phyloP scores from a whole-genome alignment of 2,329 filamentous ascomycete species.

The Arthrocladium fulminans region DNA sequence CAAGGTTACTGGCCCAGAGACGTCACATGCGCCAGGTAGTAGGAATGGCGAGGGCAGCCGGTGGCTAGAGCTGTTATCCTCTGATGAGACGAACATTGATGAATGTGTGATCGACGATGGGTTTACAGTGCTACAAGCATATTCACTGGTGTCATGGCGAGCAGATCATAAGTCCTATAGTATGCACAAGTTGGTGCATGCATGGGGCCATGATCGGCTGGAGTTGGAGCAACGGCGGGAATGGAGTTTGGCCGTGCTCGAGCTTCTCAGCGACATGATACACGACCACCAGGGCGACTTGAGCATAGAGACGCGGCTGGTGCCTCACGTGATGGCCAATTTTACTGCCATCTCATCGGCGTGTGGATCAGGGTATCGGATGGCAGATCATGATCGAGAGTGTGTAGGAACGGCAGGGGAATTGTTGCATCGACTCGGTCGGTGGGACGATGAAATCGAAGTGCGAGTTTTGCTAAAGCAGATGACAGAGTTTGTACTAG shows the following conservation, averaged over 20 bases:
- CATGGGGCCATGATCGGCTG: constrained; percentile 7
- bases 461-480: constrained; percentile 5
- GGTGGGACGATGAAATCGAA: not conserved
- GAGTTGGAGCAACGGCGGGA: not conserved
- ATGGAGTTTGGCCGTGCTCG: constrained; percentile 3
- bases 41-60: not conserved
- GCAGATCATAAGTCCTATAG: not conserved
- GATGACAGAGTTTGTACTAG: constrained; percentile 15
- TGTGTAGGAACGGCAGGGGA: not conserved
- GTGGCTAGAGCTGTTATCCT: not conserved
- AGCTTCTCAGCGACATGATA: not conserved
- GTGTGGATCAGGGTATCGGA: not conserved
- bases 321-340: constrained; percentile 2
- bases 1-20: not conserved
- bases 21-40: not conserved
- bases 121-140: not conserved
- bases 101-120: not conserved
- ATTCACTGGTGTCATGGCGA: constrained; percentile 1
- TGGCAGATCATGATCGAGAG: constrained; percentile 1
- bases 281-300: not conserved
- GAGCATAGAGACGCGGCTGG: not conserved
- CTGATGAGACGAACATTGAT: not conserved
- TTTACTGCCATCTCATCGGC: not conserved
- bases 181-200: constrained; percentile 11
- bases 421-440: not conserved